Evolutionary conservation across 495 filamentous ascomycete genomes (phyloP).

Genomic region (Penicillium malachiteum): DNA sequence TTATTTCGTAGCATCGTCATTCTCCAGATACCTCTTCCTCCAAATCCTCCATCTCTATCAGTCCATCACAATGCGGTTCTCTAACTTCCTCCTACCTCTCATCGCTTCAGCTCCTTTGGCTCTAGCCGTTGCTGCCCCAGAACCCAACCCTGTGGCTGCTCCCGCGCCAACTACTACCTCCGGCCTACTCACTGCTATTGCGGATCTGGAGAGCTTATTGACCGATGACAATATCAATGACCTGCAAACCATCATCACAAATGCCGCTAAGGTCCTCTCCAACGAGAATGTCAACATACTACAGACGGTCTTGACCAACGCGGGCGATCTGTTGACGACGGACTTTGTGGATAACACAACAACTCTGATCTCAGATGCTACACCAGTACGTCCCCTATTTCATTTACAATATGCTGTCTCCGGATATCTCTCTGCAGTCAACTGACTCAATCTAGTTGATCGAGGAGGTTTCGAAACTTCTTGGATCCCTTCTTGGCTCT

Average conservation of each 20-base stretch:
- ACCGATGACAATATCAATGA: conserved; percentile 40
- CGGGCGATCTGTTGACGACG: conserved; percentile 31
- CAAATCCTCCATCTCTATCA: not conserved
- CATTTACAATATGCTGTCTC: not conserved
- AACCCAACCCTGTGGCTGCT: conserved; percentile 32
- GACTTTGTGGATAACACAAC: conserved; percentile 46
- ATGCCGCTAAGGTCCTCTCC: conserved; percentile 33
- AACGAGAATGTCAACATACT: conserved; percentile 30
- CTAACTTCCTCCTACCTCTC: conserved; percentile 26
- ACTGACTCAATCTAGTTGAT: conserved; percentile 23
- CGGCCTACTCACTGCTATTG: conserved; percentile 26
- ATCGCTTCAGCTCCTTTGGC: conserved; percentile 30
- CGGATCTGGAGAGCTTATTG: conserved; percentile 33
- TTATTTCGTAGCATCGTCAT: not conserved
- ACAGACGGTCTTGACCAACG: conserved; percentile 34
- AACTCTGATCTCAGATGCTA: conserved; percentile 50
- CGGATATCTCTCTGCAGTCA: too few relatives aligned
- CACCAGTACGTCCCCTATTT: conserved; percentile 41
- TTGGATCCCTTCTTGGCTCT: conserved; percentile 30
- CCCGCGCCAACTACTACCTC: conserved; percentile 24
- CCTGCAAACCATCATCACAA: conserved; percentile 39
- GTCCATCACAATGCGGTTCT: conserved; percentile 27
- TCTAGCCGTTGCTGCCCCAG: conserved; percentile 39
- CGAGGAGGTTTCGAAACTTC: conserved; percentile 32
- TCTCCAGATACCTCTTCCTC: not conserved